phyloP scores from a whole-genome alignment of 2,329 filamentous ascomycete species.

The Ascochyta rabiei region DNA sequence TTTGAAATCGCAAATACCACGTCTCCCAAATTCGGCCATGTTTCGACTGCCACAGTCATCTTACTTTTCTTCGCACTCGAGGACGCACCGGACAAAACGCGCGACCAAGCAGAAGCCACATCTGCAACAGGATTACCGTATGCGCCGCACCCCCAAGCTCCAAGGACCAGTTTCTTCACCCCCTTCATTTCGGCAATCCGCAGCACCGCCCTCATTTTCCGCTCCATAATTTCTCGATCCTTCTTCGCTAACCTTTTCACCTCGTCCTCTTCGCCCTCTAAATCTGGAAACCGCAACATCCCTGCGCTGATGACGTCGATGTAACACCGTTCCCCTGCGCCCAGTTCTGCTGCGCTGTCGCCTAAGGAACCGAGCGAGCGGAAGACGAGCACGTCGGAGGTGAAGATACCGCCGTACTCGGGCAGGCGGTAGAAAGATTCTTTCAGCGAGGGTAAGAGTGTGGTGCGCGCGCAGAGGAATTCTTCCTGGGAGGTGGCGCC shows the following conservation, averaged over 20 bases:
- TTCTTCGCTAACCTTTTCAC: constrained; percentile 39
- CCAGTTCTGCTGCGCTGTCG: constrained; percentile 47
- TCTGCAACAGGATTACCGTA: constrained; percentile 67
- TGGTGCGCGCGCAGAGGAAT: constrained; percentile 65
- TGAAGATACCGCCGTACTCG: constrained; percentile 62
- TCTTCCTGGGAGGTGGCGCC: constrained; percentile 68
- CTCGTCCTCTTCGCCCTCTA: constrained; percentile 51
- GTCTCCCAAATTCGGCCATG: constrained; percentile 57
- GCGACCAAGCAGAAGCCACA: constrained; percentile 62
- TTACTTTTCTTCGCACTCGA: constrained; percentile 35
- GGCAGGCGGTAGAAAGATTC: constrained; percentile 66
- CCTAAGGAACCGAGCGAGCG: constrained; percentile 44
- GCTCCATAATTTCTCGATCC: constrained; percentile 58
- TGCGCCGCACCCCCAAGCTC: constrained; percentile 69
- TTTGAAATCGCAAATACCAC: constrained; percentile 66
- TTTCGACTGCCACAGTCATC: constrained; percentile 28
- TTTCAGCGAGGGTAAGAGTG: constrained; percentile 63
- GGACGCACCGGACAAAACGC: constrained; percentile 24
- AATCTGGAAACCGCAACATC: constrained; percentile 64
- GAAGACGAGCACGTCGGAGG: constrained; percentile 66
- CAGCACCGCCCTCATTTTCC: constrained; percentile 65
- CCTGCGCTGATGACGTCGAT: constrained; percentile 65
- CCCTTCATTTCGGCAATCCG: constrained; percentile 56
- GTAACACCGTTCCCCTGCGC: constrained; percentile 61
- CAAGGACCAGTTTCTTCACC: constrained; percentile 60